Evolutionary conservation across 139 green algal genomes (phyloP), one percentile per base, ranked within the genome.

Genomic region (Chlorella sp.): DNA sequence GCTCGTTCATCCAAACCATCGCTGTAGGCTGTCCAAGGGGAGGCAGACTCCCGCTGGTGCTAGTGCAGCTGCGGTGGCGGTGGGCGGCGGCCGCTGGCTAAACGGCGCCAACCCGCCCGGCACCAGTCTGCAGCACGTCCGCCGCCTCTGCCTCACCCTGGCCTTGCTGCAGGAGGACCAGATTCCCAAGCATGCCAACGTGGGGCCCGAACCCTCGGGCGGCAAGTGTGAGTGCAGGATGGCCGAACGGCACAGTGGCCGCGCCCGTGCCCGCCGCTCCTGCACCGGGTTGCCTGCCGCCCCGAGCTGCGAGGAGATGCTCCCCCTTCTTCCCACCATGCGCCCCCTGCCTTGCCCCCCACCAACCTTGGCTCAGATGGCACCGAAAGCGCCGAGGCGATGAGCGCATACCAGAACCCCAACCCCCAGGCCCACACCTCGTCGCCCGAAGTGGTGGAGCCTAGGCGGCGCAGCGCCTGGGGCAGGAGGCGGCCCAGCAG

Each of bases 141-240:
- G n/a, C n/a, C n/a, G n/a, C n/a, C n/a, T n/a, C n/a, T n/a, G n/a
- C n/a, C n/a, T n/a, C n/a, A n/a, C n/a, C n/a, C n/a, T n/a, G n/a
- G n/a, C n/a, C n/a, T n/a, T n/a, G n/a, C n/a, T n/a, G n/a, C 75
- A 81, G 75, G 51, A 46, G 1, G 51, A 81, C 75, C 51, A 68
- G 26, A 41, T 69, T 1, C 48, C 8, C 16, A 81, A 81, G 51
- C 11, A 46, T 2, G 48, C 34, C 22, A 51, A 81, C 5, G 14
- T 81, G 43, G 73, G 73, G 8, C 75, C 24, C 2, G 75, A 70
- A 24, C 8, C 34, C 28, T 32, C 38, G 48, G 75, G 75, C 75
- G 51, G 75, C 5, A 56, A 60, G 51, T 81, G 51, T 60, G 51
- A 60, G 51, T 60, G 51, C n/a, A n/a, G n/a, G n/a, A n/a, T n/a